Evolutionary conservation across 768 basidiomycete species (phyloP), one percentile per base, ranked within the genome.

Genomic region (Lentinula guzmanii): DNA sequence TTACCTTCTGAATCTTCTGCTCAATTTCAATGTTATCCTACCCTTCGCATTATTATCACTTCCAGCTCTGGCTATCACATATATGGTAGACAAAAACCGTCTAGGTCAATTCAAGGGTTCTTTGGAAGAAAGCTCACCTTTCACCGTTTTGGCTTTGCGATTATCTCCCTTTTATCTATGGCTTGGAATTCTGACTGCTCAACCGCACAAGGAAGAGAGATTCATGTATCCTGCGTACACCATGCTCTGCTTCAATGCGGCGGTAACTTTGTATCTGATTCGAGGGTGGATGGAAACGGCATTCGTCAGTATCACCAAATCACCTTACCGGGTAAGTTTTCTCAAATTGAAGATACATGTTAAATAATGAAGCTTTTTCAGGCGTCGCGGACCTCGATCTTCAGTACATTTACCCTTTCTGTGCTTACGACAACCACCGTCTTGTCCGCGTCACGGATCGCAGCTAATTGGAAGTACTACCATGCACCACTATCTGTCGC

Each of bases 201-300:
- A 98, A 74, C 77, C 89, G 1, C 97, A 99, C 75, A 99, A 99
- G 75, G 97, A 99, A 74, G 97, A 99, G 70, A 82, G 97, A n/a
- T 99, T 99, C 77, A 90, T 98, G 86, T 98, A 88, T 73, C 96
- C 97, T 0, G 89, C 85, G 2, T 98, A 96, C 71, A 91, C 93
- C 1, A 72, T 98, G 35, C 74, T 98, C 52, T 93, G 93, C 69
- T 93, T 98, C 76, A 98, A 98, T 69, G 96, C 95, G 0, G 92
- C 93, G 4, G 87, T 95, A n/a, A 80, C 87, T 11, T 65, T 96
- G 10, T 98, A 91, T 71, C 79, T 99, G 46, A 66, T 90, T 13
- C 84, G 94, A 62, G 95, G 94, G 11, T 94, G 90, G 92, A 71
- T 92, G 64, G 95, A 98, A 77, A 78, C 76, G 16, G 72, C 77